Evolutionary conservation across 768 basidiomycete genomes (phyloP).

Genomic region (Russula sp.): DNA sequence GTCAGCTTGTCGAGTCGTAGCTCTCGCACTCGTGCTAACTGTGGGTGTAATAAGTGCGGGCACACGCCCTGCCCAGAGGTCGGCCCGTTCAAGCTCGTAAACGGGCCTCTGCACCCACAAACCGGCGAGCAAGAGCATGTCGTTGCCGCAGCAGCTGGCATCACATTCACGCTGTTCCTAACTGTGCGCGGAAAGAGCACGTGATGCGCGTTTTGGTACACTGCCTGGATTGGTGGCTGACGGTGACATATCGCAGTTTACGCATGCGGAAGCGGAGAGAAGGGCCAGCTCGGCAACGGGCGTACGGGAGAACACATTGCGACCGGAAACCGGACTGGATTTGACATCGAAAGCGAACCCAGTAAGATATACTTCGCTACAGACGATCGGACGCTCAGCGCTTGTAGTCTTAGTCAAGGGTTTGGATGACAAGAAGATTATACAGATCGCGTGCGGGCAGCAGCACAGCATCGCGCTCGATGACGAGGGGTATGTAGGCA

Average conservation of each 20-base stretch:
- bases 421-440: constrained; percentile 70
- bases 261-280: constrained; percentile 85
- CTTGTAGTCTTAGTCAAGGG: constrained; percentile 64
- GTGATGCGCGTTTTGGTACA: constrained; percentile 20
- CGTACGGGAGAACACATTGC: constrained; percentile 88
- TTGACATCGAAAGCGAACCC: constrained; percentile 68
- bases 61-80: constrained; percentile 49
- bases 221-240: constrained; percentile 5
- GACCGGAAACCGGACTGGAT: constrained; percentile 78
- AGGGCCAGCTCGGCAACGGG: constrained; percentile 91
- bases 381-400: constrained; percentile 18
- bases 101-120: constrained; percentile 37
- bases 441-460: constrained; percentile 77
- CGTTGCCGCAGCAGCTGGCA: constrained; percentile 71
- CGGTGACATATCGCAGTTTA: constrained; percentile 48
- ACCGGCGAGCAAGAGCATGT: constrained; percentile 59
- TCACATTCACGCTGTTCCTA: constrained; percentile 78
- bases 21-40: not conserved
- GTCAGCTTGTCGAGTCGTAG: not conserved
- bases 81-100: constrained; percentile 55
- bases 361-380: constrained; percentile 36
- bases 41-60: constrained; percentile 11
- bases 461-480: constrained; percentile 86
- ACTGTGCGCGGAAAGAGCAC: constrained; percentile 76
- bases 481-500: constrained; percentile 51